Evolutionary conservation across 441 rosid genomes (phyloP), one percentile per base, ranked within the genome.

Genomic region (Mallotus japonicus): DNA sequence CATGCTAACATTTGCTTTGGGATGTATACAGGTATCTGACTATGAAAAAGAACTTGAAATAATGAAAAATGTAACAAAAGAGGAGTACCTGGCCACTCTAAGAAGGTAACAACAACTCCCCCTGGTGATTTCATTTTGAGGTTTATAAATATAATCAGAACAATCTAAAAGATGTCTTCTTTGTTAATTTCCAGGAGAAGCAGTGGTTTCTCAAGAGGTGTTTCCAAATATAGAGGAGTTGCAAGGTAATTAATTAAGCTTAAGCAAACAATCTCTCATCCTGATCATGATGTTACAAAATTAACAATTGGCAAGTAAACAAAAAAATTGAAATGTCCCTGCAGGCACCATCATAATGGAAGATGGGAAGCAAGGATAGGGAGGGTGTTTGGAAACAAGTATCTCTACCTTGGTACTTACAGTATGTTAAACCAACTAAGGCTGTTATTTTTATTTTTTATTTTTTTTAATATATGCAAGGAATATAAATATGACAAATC

Each of bases 321-420:
- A 44, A 8, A 10, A 44, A 7, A 0, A 44, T 44, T 7, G 49
- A 44, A 37, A 44, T 44, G 3, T 7, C 9, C 1, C 49, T 70
- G 70, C 86, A 88, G 92, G 85, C 91, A 89, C 80, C 91, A 85
- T 71, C 93, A 89, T 62, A 87, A 89, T 73, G 91, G 93, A 16
- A 86, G 93, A 87, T 89, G 93, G 93, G 93, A 89, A 69, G 91
- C 91, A 60, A 85, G 93, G 77, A 89, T 89, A 19, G 92, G 90
- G 17, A 82, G 92, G 81, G 90, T 87, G 50, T 86, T 86, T 51
- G 94, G 94, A 44, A 89, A 86, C 87, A 89, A 87, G 76, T 89
- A 89, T 69, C 91, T 89, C 51, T 87, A 87, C 71, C 88, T 89
- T 37, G 94, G 94, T 54, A 87, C 92, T 64, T 89, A 89, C 80